Base-by-base conservation (phyloP, 495 filamentous ascomycete genomes). In the Staphylotrichum tortipilum region DNA sequence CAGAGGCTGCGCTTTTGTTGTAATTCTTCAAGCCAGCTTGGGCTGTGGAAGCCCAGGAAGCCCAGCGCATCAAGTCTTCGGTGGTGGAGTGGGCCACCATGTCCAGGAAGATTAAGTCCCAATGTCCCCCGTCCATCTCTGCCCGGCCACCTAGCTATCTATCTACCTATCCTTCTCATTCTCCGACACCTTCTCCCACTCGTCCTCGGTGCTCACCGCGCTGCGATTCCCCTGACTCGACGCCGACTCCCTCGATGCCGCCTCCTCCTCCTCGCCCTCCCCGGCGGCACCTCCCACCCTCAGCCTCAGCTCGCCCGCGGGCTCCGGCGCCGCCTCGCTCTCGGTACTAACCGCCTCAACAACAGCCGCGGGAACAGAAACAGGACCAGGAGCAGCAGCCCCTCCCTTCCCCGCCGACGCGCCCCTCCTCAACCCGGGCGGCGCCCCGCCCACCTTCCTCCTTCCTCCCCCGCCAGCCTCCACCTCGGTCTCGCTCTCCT, bases 101-200 rank as follows among this genome's bases (percentile, higher is more conserved):
- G n/a, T n/a, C n/a, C 9, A 21, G 36, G 36, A 15, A 18, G 36
- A 11, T 38, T 21, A 5, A 21, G 17, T 19, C 15, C 36, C 17
- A 21, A 44, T 44, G 11, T 21, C 7, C 42, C 17, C 8, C 2
- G 7, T 17, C 15, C 7, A 8, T 21, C 41, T 11, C 3, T 14
- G 26, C n/a, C 21, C n/a, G n/a, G 26, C 26, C 42, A 28, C 24
- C 26, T 0, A 24, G 17, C 12, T 23, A 7, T 29, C 34, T 55
- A 72, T 56, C 68, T 72, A 36, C 60, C 76, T 78, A 39, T 75
- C 74, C 26, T 76, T 75, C 62, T 76, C 75, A 49, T 73, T 76
- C 65, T 79, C 75, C 7, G 73, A 77, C 10, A 79, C 74, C 57
- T 72, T 73, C 59, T 79, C 77, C 77, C 77, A 79, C 61, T 79